A percentile compares a stretch with the other conserved stretches of the same genome.
Evolutionary conservation across 805 yeast species (phyloP).

Genomic region (Nakazawaea pomicola): DNA sequence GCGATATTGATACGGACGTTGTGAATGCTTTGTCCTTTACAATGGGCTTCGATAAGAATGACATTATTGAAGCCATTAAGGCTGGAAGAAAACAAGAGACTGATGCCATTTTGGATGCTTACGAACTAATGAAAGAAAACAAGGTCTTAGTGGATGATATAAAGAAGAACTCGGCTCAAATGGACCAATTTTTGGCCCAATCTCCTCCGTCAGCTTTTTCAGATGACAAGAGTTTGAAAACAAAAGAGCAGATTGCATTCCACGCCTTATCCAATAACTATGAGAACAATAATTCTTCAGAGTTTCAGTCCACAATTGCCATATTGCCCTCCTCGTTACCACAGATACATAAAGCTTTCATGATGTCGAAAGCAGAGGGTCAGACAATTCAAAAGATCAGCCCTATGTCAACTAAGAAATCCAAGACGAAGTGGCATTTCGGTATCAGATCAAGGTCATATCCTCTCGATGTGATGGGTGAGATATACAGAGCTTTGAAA

Average conservation of each 20-base stretch:
- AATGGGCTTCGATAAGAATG: constrained; percentile 87
- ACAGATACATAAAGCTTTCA: constrained; percentile 87
- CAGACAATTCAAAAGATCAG: constrained; percentile 30
- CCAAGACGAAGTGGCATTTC: constrained; percentile 97
- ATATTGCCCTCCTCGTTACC: constrained; percentile 92
- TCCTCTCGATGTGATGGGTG: constrained; percentile 98
- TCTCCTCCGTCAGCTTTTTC: constrained; percentile 44
- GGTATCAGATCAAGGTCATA: constrained; percentile 95
- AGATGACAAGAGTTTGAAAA: constrained; percentile 11
- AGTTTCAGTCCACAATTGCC: constrained; percentile 80
- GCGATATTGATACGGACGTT: constrained; percentile 66
- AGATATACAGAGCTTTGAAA: constrained; percentile 88
- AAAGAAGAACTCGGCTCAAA: constrained; percentile 45
- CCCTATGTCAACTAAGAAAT: constrained; percentile 64
- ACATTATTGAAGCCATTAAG: constrained; percentile 62
- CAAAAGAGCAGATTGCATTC: constrained; percentile 19
- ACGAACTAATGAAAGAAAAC: constrained; percentile 77
- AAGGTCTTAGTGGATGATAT: constrained; percentile 63
- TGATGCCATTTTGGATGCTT: constrained; percentile 83
- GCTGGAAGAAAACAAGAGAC: constrained; percentile 38
- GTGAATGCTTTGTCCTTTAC: constrained; percentile 70
- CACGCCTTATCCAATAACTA: constrained; percentile 44
- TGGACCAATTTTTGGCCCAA: constrained; percentile 55
- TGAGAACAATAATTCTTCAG: constrained; percentile 32
- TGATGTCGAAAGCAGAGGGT: constrained; percentile 54